phyloP scores from a whole-genome alignment of 805 yeast genomes.

The Wickerhamomyces canadensis region DNA sequence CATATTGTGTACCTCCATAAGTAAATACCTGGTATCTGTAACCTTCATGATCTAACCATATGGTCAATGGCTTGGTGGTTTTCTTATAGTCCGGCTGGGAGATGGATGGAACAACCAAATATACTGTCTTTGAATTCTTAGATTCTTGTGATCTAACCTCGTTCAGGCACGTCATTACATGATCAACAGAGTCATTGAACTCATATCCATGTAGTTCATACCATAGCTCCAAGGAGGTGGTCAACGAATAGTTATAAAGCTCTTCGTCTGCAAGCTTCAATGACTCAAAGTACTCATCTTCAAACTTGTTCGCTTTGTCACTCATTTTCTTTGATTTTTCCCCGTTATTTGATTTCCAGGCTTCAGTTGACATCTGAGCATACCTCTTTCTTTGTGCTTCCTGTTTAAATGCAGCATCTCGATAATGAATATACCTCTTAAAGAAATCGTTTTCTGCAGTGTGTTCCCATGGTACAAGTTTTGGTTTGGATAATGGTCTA shows the following conservation, averaged over 20 bases:
- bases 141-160: slow-evolving; percentile 9
- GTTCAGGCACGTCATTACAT: slow-evolving; percentile 9
- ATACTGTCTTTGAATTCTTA: slow-evolving; percentile 12
- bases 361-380: slow-evolving; percentile 23
- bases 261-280: slow-evolving; percentile 24
- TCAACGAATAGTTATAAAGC: slow-evolving; percentile 18
- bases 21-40: slow-evolving; percentile 31
- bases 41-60: slow-evolving; percentile 32
- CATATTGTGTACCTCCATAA: slow-evolving; percentile 27
- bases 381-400: slow-evolving; percentile 22
- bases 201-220: slow-evolving; percentile 25
- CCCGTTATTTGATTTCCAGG: slow-evolving; percentile 22
- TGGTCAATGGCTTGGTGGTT: slow-evolving; percentile 22
- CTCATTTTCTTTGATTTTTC: slow-evolving; percentile 22
- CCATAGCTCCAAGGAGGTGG: slow-evolving; percentile 18
- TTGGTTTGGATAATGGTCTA: slow-evolving; percentile 19
- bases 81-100: slow-evolving; percentile 17
- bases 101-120: slow-evolving; percentile 20
- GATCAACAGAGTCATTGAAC: slow-evolving; percentile 22
- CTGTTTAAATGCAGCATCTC: slow-evolving; percentile 15
- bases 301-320: slow-evolving; percentile 21
- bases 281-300: slow-evolving; percentile 15
- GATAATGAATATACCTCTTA: slow-evolving; percentile 11
- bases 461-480: slow-evolving; percentile 21
- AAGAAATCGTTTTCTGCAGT: slow-evolving; percentile 3